Conservation (phyloP, 2,329 filamentous ascomycete genomes). For the Aspergillus glaucus region DNA sequence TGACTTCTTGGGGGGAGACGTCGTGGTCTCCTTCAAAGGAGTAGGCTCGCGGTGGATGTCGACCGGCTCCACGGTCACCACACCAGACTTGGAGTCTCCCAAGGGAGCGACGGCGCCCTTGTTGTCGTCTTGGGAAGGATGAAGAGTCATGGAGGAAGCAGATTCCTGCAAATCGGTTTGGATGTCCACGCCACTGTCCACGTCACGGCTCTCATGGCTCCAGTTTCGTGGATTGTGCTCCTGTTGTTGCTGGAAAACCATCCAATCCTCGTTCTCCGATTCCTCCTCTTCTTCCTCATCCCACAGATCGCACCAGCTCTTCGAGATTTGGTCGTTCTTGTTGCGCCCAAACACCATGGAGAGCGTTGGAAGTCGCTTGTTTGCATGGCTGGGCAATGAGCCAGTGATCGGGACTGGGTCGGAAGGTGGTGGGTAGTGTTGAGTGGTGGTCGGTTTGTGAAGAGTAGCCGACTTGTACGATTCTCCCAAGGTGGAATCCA, state of each 20-base stretch:
- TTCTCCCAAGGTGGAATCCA: conserved; percentile 73
- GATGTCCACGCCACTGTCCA: conserved; percentile 35
- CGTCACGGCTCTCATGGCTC: conserved; percentile 65
- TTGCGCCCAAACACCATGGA: conserved; percentile 69
- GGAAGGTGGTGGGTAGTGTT: conserved; percentile 42
- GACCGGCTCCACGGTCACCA: conserved; percentile 37
- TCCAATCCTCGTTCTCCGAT: conserved; percentile 53
- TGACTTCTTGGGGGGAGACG: conserved; percentile 44
- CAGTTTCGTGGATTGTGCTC: conserved; percentile 67
- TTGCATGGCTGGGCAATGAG: conserved; percentile 61
- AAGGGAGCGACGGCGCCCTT: conserved; percentile 5
- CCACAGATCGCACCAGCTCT: conserved; percentile 99
- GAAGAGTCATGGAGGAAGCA: conserved; percentile 47
- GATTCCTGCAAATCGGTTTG: conserved; percentile 49
- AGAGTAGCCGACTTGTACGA: conserved; percentile 72
- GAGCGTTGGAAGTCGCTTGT: conserved; percentile 60
- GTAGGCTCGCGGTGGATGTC: conserved; percentile 59
- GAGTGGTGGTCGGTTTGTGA: conserved; percentile 28
- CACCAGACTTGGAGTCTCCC: conserved; percentile 1
- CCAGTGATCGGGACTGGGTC: conserved; percentile 70
- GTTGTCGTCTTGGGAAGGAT: conserved; percentile 40
- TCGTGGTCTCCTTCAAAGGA: conserved; percentile 18
- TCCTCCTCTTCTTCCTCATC: conserved; percentile 73
- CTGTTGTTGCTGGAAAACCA: conserved; percentile 53
- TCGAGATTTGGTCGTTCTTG: conserved; percentile 73